phyloP scores from a whole-genome alignment of 805 yeast genomes.

The Ogataea polymorpha region DNA sequence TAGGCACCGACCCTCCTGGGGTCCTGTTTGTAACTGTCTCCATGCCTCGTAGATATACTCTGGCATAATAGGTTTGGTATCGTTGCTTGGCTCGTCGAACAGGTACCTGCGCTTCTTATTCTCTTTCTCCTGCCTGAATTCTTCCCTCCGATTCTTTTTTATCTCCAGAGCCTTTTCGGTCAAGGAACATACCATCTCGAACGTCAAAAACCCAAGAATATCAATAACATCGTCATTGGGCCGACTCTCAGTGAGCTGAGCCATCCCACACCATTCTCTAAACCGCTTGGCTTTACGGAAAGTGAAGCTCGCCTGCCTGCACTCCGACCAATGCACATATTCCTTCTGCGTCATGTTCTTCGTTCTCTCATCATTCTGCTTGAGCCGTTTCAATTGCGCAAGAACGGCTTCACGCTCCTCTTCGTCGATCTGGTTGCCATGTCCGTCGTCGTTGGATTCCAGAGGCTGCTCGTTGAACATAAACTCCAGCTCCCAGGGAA shows the following conservation, averaged over 20 bases:
- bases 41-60: constrained; percentile 87
- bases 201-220: constrained; percentile 90
- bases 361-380: constrained; percentile 92
- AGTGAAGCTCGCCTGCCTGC: constrained; percentile 96
- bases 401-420: constrained; percentile 86
- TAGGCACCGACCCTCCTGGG: constrained; percentile 58
- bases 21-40: constrained; percentile 65
- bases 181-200: constrained; percentile 91
- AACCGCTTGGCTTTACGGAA: constrained; percentile 92
- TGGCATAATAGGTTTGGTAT: constrained; percentile 72
- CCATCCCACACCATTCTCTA: constrained; percentile 92
- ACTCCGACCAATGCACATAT: constrained; percentile 98
- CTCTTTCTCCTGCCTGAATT: constrained; percentile 26
- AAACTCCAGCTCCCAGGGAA: constrained; percentile 94
- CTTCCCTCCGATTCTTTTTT: constrained; percentile 35
- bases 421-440: constrained; percentile 61
- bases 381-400: constrained; percentile 84
- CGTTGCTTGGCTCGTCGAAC: constrained; percentile 87
- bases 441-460: constrained; percentile 48
- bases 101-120: constrained; percentile 51
- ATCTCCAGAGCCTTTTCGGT: constrained; percentile 89
- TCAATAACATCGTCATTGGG: constrained; percentile 97
- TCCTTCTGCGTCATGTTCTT: constrained; percentile 93
- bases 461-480: constrained; percentile 91
- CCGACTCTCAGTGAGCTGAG: constrained; percentile 78